Base-by-base conservation (phyloP, 2,329 filamentous ascomycete genomes). In the Leptographium wingfieldii region DNA sequence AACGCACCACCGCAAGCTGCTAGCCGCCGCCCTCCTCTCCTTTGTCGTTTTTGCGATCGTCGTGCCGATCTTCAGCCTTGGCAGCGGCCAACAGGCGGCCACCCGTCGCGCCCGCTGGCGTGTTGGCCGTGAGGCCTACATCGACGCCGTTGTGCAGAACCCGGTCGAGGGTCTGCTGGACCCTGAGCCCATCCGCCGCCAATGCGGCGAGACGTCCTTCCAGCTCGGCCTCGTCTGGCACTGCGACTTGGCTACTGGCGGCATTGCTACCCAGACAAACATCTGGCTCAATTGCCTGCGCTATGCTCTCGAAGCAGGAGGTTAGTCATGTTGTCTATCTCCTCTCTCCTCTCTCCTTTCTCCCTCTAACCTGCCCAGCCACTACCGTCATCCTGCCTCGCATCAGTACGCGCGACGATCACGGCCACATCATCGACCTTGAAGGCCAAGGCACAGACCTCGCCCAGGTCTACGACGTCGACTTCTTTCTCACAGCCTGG, bases 281-380 rank as follows among this genome's bases (percentile, higher is more conserved):
- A 69, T 69, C 43, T 65, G 72, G 59, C 63, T 73, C 51, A 72
- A 71, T 60, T 74, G 72, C 62, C 57, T 73, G 16, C 68, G 70
- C 56, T 72, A 69, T 59, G 71, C 72, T 9, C 69, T 74, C 43
- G 69, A 72, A 61, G 64, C 62, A 2, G 63, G 62, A 46, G 61
- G 63, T 61, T 19, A 1, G 51, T 14, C 14, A 11, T 53, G 49
- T 14, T 49, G n/a, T 54, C 27, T 35, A 2, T 27, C 27, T 33
- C 14, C 27, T 53, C 14, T 16, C 31, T 11, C 11, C 16, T 56
- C 10, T 3, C 7, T 14, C 22, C 27, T 51, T 10, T 12, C 29
- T 1, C n/a, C 9, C 19, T 12, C 31, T n/a, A 27, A 22, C 19
- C 49, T 31, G 31, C 19, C 43, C 35, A 60, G 59, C 49, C 57